A percentile compares a stretch with the other conserved stretches of the same genome.
These are phyloP conservation scores for Polytrichum commune DNA, from an alignment of 225 moss, liverwort and hornwort genomes.

Conservation along the genomic window DNA sequence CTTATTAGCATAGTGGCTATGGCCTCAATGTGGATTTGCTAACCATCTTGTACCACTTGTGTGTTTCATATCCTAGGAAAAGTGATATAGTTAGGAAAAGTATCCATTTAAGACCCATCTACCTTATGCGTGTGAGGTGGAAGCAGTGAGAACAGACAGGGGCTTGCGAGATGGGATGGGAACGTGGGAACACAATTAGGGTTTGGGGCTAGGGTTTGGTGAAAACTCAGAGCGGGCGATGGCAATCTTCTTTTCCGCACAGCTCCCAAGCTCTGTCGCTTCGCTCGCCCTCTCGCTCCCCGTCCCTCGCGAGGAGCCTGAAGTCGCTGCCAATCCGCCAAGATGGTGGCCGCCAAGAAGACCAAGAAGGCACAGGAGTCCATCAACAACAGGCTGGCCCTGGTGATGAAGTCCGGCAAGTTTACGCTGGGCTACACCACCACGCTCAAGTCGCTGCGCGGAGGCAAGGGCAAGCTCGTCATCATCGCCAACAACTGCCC, in stretches of 20 bases:
- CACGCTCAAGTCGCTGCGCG: conserved; percentile 45
- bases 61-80: too few species aligned
- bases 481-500: conserved; percentile 51
- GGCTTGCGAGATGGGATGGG: too few species aligned
- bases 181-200: neutral
- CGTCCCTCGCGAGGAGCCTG: neutral
- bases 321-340: neutral
- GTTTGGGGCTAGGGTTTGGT: neutral
- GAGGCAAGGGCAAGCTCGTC: conserved; percentile 50
- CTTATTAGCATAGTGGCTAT: too few species aligned
- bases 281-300: neutral
- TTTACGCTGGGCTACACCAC: conserved; percentile 46
- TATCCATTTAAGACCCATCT: too few species aligned
- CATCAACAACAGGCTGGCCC: conserved; percentile 42
- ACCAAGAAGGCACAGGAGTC: conserved; percentile 54
- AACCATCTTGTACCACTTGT: too few species aligned
- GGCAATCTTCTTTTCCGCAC: neutral
- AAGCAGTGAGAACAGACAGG: too few species aligned
- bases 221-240: neutral
- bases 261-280: too few species aligned
- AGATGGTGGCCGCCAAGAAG: conserved; percentile 52
- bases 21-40: too few species aligned
- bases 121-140: too few species aligned
- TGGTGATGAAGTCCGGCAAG: conserved; percentile 60
- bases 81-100: too few species aligned